Percentiles rank a stretch among this genome's conserved stretches.
Evolutionary conservation across 208 protist genomes (phyloP).

Genomic region (Leishmania tropica): DNA sequence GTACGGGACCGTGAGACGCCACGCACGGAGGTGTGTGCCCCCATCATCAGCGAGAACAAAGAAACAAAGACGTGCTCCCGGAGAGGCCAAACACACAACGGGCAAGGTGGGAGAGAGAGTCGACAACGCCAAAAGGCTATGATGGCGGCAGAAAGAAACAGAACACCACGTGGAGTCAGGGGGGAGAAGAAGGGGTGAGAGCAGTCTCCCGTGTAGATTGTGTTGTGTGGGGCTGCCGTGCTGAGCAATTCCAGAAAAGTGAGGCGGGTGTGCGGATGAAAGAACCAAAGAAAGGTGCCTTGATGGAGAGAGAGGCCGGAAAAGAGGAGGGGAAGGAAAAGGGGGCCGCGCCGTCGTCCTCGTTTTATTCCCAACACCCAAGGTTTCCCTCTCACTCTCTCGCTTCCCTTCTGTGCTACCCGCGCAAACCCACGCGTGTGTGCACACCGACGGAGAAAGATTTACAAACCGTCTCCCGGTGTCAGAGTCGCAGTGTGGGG

Average conservation of each 20-base stretch:
- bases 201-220: neutral
- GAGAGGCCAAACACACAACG: neutral
- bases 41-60: neutral
- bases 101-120: slow-evolving; percentile 1
- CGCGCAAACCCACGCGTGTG: neutral
- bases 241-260: neutral
- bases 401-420: neutral
- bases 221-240: neutral
- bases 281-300: neutral
- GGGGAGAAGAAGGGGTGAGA: slow-evolving; percentile 11
- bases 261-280: neutral
- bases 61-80: neutral
- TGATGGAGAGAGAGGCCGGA: neutral
- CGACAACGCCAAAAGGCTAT: slow-evolving; percentile 5
- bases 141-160: neutral
- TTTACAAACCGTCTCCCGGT: neutral
- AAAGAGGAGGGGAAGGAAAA: neutral
- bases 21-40: neutral
- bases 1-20: neutral
- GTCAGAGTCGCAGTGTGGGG: neutral
- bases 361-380: neutral
- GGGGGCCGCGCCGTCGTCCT: neutral
- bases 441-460: neutral
- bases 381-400: neutral
- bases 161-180: slow-evolving; percentile 12